Base-by-base conservation (phyloP, 1,284 basidiomycete genomes). In the Microbotryum scabiosae region DNA sequence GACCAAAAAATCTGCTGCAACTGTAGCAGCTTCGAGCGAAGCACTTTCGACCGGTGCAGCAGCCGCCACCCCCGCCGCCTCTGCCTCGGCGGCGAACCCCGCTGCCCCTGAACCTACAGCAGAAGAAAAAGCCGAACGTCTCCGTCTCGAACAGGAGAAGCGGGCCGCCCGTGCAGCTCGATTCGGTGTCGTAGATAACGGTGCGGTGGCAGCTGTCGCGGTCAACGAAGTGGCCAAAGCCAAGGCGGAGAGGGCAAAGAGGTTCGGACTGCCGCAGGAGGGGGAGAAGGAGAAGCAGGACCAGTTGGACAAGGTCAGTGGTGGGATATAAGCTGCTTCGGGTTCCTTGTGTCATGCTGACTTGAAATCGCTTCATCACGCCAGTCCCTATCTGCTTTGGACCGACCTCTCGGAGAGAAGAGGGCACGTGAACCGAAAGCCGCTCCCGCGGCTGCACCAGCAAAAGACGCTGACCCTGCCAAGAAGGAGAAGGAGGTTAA, bases 151-250 rank as follows among this genome's bases (percentile, higher is more conserved):
- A 41, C 57, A 51, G 67, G 73, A 59, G 73, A 75, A 60, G 69
- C 75, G 70, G 67, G 72, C 71, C 72, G 71, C 72, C 5, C 72
- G 76, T 32, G 74, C 74, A 2, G 76, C 74, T 50, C 67, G 74
- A 58, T 78, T 78, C 61, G 75, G 76, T 9, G 61, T 73, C 49
- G 68, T 73, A 41, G 36, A 12, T 18, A 41, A 41, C 5, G 25
- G 21, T 14, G 49, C 45, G 48, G 45, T 14, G 16, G 36, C 16
- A 20, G 49, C 21, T 36, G 36, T 10, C 12, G 26, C 23, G 32
- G 53, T 26, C 8, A 26, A 41, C 9, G 44, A 51, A 32, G 21
- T 46, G 25, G 55, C 51, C 4, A 30, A 47, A n/a, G 53, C 28
- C n/a, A 32, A 51, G 26, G 46, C 20, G 26, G 20, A 47, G 57